Percentiles rank a stretch among this genome's conserved stretches.
These are phyloP conservation scores for Globomyces pollinis-pini DNA, from an alignment of 192 early-diverging fungal genomes.

Conservation along the genomic window DNA sequence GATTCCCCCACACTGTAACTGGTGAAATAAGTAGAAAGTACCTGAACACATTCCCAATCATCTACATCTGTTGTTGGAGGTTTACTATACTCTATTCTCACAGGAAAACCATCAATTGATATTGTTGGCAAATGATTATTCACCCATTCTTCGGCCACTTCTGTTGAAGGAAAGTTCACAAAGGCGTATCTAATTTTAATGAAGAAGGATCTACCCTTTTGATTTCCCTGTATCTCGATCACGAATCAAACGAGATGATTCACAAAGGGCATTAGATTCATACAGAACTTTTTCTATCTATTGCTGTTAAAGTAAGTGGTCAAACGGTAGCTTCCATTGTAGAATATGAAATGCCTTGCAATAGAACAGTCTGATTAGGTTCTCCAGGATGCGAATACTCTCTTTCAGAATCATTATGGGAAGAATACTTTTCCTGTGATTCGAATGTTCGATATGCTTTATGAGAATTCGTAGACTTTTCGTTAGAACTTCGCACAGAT, in stretches of 20 bases:
- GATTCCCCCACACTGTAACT: not conserved
- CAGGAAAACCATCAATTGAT: not conserved
- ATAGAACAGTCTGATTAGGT: not conserved
- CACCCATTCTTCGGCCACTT: not conserved
- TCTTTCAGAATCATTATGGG: too few species aligned
- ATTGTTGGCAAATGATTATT: not conserved
- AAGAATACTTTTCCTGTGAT: too few species aligned
- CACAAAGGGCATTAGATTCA: not conserved
- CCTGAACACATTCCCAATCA: constrained; percentile 1
- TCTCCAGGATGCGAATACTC: not conserved
- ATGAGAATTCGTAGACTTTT: too few species aligned
- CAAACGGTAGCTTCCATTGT: not conserved
- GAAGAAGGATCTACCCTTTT: too few species aligned
- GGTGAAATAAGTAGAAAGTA: not conserved
- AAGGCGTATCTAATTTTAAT: too few species aligned
- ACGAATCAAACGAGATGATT: not conserved
- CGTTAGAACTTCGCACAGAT: too few species aligned
- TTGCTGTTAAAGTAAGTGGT: not conserved
- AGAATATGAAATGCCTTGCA: not conserved
- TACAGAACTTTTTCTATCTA: not conserved
- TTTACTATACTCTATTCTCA: constrained; percentile 5
- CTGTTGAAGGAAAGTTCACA: not conserved
- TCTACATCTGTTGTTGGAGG: not conserved
- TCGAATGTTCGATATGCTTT: too few species aligned
- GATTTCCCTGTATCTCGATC: not conserved